Conservation (phyloP, 2,329 filamentous ascomycete species). For the Fusarium sp. region DNA sequence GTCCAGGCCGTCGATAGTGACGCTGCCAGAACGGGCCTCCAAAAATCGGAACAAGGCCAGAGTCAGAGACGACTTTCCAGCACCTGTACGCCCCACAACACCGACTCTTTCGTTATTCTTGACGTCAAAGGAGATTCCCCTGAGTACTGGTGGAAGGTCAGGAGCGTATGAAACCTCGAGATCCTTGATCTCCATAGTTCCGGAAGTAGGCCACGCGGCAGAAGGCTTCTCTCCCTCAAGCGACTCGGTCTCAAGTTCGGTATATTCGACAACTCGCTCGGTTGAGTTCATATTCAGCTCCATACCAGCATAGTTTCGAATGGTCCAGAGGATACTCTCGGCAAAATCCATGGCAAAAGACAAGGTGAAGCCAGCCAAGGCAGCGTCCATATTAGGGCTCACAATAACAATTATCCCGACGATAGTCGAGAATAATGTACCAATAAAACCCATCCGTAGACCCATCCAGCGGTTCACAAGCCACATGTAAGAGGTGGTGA, state of each 20-base stretch:
- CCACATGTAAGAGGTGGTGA: constrained; percentile 73
- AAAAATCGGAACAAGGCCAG: constrained; percentile 81
- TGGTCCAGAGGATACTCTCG: constrained; percentile 67
- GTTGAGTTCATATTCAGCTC: constrained; percentile 83
- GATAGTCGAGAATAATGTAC: constrained; percentile 71
- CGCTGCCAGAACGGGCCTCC: constrained; percentile 70
- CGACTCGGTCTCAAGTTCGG: constrained; percentile 71
- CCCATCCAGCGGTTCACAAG: constrained; percentile 81
- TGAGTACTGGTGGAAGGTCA: constrained; percentile 75
- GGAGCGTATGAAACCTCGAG: constrained; percentile 76
- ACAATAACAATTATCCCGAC: constrained; percentile 71
- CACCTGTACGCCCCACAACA: constrained; percentile 80
- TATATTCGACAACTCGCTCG: constrained; percentile 79
- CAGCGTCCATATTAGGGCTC: constrained; percentile 68
- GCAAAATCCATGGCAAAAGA: constrained; percentile 78
- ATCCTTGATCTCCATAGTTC: constrained; percentile 75
- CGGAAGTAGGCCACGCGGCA: constrained; percentile 78
- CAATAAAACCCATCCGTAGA: constrained; percentile 74
- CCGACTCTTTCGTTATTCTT: constrained; percentile 74
- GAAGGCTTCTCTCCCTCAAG: constrained; percentile 68
- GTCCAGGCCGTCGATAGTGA: constrained; percentile 77
- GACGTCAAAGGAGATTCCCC: constrained; percentile 72
- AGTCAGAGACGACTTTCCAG: constrained; percentile 79
- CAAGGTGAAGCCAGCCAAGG: constrained; percentile 78
- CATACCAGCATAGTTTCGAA: constrained; percentile 73